phyloP scores from a whole-genome alignment of 2,329 filamentous ascomycete genomes.

The Cercospora zeina region DNA sequence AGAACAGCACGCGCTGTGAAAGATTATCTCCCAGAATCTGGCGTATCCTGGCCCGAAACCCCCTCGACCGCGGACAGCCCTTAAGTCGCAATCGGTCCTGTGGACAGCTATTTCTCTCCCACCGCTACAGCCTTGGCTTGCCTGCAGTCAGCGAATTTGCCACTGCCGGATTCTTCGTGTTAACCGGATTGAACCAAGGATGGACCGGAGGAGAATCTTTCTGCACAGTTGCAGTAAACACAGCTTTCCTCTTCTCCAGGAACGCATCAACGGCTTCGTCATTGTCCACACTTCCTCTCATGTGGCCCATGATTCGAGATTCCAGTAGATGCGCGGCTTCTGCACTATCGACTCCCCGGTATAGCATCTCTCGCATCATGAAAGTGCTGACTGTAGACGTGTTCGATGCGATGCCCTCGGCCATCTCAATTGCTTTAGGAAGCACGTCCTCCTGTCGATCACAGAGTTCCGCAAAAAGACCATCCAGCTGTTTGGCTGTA shows the following conservation, averaged over 20 bases:
- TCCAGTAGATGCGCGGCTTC: constrained; percentile 30
- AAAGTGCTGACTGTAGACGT: constrained; percentile 29
- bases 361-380: constrained; percentile 32
- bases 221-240: constrained; percentile 26
- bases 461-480: constrained; percentile 28
- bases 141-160: constrained; percentile 25
- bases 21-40: not conserved
- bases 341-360: constrained; percentile 24
- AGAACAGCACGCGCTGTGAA: not conserved
- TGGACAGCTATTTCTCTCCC: not conserved
- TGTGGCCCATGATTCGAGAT: constrained; percentile 27
- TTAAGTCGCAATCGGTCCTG: not conserved
- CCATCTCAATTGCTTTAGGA: constrained; percentile 22
- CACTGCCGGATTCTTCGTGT: constrained; percentile 25
- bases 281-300: constrained; percentile 28
- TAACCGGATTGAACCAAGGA: constrained; percentile 26
- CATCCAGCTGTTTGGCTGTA: constrained; percentile 21
- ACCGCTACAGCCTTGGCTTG: constrained; percentile 24
- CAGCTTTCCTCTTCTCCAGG: constrained; percentile 28
- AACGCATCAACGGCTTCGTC: constrained; percentile 30
- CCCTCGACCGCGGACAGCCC: not conserved
- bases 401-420: constrained; percentile 22
- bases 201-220: constrained; percentile 27
- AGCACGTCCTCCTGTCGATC: constrained; percentile 28
- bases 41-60: not conserved